phyloP scores from a whole-genome alignment of 441 rosid genomes.

The Erodium moschatum region DNA sequence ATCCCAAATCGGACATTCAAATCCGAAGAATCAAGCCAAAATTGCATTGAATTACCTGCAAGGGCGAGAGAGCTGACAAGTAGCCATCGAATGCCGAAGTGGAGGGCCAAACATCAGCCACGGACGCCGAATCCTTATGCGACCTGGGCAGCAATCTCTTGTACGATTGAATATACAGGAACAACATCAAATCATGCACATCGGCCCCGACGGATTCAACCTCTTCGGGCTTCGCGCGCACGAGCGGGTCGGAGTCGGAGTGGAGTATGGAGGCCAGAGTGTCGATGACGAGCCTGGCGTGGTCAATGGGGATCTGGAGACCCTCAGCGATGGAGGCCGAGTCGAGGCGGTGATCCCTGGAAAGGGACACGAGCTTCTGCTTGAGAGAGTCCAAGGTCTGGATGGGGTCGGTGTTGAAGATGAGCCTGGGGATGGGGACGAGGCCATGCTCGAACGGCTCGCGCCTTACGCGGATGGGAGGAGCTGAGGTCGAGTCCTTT shows the following conservation, averaged over 20 bases:
- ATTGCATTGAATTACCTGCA: conserved; percentile 46
- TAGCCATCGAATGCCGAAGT: conserved; percentile 94
- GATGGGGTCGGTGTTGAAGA: conserved; percentile 62
- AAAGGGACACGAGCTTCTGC: conserved; percentile 34
- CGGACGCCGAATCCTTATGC: conserved; percentile 83
- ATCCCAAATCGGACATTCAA: too few species aligned
- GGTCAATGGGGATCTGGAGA: conserved; percentile 81
- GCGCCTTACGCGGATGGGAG: conserved; percentile 57
- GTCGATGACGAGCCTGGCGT: conserved; percentile 72
- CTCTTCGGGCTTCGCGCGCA: conserved; percentile 39
- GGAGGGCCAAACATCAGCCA: conserved; percentile 98
- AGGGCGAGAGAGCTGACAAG: conserved; percentile 84
- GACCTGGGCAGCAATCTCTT: conserved; percentile 79
- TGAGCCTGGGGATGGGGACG: conserved; percentile 83
- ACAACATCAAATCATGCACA: conserved; percentile 70
- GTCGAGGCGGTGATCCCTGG: conserved; percentile 46
- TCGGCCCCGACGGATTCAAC: conserved; percentile 63
- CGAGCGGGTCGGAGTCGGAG: conserved; percentile 63
- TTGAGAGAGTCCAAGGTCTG: conserved; percentile 61
- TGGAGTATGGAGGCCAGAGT: conserved; percentile 84
- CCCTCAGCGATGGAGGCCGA: conserved; percentile 53
- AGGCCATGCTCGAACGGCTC: conserved; percentile 93
- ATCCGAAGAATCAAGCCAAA: too few species aligned
- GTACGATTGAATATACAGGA: conserved; percentile 83
- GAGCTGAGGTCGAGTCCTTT: conserved; percentile 35